Base-by-base conservation (phyloP, 2,329 filamentous ascomycete genomes). In the Keithomyces neogunnii region DNA sequence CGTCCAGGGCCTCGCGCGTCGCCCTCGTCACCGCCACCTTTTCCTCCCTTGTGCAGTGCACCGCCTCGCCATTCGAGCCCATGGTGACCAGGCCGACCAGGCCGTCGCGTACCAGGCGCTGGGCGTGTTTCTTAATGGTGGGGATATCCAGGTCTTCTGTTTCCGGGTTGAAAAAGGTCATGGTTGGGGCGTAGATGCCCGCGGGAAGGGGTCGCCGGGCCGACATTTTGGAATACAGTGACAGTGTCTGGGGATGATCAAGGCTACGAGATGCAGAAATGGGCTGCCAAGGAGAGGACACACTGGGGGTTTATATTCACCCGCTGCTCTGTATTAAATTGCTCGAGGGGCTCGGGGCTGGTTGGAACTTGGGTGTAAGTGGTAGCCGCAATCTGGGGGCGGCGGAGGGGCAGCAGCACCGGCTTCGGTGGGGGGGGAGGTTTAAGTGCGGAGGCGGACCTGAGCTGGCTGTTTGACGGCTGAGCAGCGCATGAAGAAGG, bases 31-130 rank as follows among this genome's bases (percentile, higher is more conserved):
- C 84, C 33, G 81, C 79, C 46, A 81, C 68, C 67, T 90, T 90
- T 70, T 95, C 89, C 55, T 85, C 80, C 44, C 82, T 80, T 50
- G 85, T 88, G 62, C 91, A 84, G 73, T 95, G 89, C 51, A 89
- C 86, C 29, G 89, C 89, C 73, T 95, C 89, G 54, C 89, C 89
- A 69, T 95, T 95, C 59, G 89, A 95, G 55, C 90, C 89, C 85
- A 93, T 89, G 59, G 85, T 86, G 43, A 93, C 87, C 30, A 95
- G 78, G 36, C 89, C 89, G 46, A 84, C 87, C 9, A 95, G 81
- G 7, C 90, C 90, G 52, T 82, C 86, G 64, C 83, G 75, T 39
- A 84, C 86, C 46, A 95, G 81, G 46, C 89, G 85, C 59, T 88
- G 81, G 29, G 88, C 86, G 65, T 95, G 89, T 64, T 80, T 85